phyloP scores from a whole-genome alignment of 768 basidiomycete genomes.

The Suillus cothurnatus region DNA sequence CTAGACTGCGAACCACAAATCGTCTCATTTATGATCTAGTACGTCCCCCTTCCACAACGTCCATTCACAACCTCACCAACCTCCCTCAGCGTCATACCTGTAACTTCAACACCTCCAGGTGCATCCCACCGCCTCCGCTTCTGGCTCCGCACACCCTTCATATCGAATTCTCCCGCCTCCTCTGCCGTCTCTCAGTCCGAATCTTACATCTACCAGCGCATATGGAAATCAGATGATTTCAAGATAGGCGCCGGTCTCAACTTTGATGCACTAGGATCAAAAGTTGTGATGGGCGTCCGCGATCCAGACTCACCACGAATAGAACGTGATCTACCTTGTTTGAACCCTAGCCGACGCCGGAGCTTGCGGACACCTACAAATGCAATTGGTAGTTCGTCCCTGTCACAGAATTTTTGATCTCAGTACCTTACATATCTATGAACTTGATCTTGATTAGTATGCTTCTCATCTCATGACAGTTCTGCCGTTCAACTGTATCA shows the following conservation, averaged over 20 bases:
- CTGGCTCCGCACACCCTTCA: constrained; percentile 57
- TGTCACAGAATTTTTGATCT: constrained; percentile 13
- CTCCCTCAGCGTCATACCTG: constrained; percentile 50
- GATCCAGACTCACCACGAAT: constrained; percentile 15
- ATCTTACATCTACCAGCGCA: constrained; percentile 61
- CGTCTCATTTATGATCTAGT: constrained; percentile 65
- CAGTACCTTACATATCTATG: not conserved
- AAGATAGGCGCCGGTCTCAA: constrained; percentile 60
- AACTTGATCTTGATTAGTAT: not conserved
- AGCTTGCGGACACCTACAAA: constrained; percentile 16
- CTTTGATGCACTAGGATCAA: constrained; percentile 51
- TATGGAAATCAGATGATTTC: constrained; percentile 66
- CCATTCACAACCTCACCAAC: constrained; percentile 9
- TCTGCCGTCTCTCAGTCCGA: constrained; percentile 41
- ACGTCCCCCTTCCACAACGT: constrained; percentile 23
- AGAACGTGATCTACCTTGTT: constrained; percentile 9
- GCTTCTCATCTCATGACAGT: not conserved
- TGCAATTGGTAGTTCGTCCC: not conserved
- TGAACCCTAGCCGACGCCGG: constrained; percentile 11
- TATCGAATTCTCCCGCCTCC: constrained; percentile 30
- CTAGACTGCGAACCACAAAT: constrained; percentile 56
- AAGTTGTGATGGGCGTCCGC: constrained; percentile 51
- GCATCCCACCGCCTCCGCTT: constrained; percentile 65
- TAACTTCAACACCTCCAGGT: constrained; percentile 53
- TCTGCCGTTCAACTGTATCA: no score